These are phyloP conservation scores for Penicillium sp. DNA, from an alignment of 2,329 filamentous ascomycete species.

Conservation along the genomic window DNA sequence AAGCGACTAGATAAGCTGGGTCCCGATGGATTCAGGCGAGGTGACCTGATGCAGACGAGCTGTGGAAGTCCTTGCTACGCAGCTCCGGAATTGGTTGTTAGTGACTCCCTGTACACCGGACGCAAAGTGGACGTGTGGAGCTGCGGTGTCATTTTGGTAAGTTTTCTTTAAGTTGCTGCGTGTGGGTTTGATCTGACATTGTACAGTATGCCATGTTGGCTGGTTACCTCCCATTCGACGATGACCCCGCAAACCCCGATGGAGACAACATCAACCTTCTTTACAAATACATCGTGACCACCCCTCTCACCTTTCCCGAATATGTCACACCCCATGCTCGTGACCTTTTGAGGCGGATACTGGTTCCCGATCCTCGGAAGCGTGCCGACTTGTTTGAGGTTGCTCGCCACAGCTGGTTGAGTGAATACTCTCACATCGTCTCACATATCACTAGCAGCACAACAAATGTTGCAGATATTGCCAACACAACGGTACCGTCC, in stretches of 20 bases:
- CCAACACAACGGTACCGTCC: slow-evolving; percentile 68
- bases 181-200: background rate
- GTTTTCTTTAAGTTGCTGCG: slow-evolving; percentile 35
- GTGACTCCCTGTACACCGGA: slow-evolving; percentile 93
- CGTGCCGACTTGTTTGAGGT: slow-evolving; percentile 96
- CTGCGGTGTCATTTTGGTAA: slow-evolving; percentile 94
- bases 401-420: slow-evolving; percentile 95
- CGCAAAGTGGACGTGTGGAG: slow-evolving; percentile 99
- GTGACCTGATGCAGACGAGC: slow-evolving; percentile 98
- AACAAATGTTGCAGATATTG: slow-evolving; percentile 80
- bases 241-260: slow-evolving; percentile 96
- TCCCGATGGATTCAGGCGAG: slow-evolving; percentile 72
- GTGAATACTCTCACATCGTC: slow-evolving; percentile 94
- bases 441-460: slow-evolving; percentile 96
- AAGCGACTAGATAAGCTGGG: slow-evolving; percentile 79
- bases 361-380: slow-evolving; percentile 92
- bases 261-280: slow-evolving; percentile 98
- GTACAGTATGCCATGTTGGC: slow-evolving; percentile 96
- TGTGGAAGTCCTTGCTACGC: slow-evolving; percentile 98
- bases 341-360: slow-evolving; percentile 85
- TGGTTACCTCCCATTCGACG: slow-evolving; percentile 94
- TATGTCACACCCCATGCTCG: slow-evolving; percentile 96
- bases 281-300: slow-evolving; percentile 99
- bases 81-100: slow-evolving; percentile 93
- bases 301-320: slow-evolving; percentile 94